Evolutionary conservation across 2,329 filamentous ascomycete species (phyloP).

Genomic region (Sporothrix inflata): DNA sequence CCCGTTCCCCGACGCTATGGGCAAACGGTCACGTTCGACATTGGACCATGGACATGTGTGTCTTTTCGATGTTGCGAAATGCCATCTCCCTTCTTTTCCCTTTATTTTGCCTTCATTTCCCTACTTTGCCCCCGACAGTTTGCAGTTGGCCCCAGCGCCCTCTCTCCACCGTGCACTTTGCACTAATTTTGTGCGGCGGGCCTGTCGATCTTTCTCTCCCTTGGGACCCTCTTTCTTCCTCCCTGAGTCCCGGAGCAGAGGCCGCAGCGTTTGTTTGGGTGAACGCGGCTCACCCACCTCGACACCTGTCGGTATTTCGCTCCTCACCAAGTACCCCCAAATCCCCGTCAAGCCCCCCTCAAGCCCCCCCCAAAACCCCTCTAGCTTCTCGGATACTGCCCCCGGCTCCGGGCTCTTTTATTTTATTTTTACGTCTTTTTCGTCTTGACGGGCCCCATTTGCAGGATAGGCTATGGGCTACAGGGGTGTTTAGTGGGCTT

Average conservation of each 20-base stretch:
- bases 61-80: background rate
- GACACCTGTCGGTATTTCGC: background rate
- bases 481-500: background rate
- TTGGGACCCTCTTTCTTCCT: slow-evolving; percentile 11
- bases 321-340: background rate
- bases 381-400: slow-evolving; percentile 19
- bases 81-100: background rate
- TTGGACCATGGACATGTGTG: background rate
- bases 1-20: background rate
- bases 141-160: slow-evolving; percentile 3
- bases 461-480: background rate
- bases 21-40: background rate
- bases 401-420: background rate
- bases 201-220: slow-evolving; percentile 21
- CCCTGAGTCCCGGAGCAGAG: background rate
- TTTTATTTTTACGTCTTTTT: background rate
- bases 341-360: background rate
- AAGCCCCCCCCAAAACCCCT: background rate
- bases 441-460: background rate
- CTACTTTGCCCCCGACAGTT: background rate
- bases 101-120: background rate
- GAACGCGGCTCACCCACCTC: background rate
- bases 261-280: slow-evolving; percentile 14
- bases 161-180: slow-evolving; percentile 1
- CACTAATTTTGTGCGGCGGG: slow-evolving; percentile 15